Evolutionary conservation across 495 filamentous ascomycete genomes (phyloP).

Genomic region (Choiromyces venosus): DNA sequence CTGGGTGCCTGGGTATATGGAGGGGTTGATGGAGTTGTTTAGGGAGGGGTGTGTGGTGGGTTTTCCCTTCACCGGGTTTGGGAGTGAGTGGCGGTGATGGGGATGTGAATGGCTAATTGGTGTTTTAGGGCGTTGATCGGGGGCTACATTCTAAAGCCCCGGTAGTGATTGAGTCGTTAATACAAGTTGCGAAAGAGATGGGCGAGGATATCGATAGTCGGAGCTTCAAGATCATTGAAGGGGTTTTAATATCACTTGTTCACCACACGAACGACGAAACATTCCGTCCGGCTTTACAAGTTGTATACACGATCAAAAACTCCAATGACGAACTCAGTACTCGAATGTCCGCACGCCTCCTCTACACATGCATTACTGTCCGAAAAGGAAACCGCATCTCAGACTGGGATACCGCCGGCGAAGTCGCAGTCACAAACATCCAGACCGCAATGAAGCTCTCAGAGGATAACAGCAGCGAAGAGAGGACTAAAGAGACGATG

Average conservation of each 20-base stretch:
- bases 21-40: slow-evolving; percentile 86
- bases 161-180: not conserved
- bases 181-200: not conserved
- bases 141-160: slow-evolving; percentile 73
- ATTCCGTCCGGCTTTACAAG: slow-evolving; percentile 58
- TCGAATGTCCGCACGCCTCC: slow-evolving; percentile 53
- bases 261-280: slow-evolving; percentile 73
- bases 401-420: slow-evolving; percentile 64
- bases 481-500: slow-evolving; percentile 45
- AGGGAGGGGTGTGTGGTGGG: slow-evolving; percentile 57
- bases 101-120: not conserved
- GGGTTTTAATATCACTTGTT: slow-evolving; percentile 69
- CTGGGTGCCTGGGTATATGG: slow-evolving; percentile 61
- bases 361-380: slow-evolving; percentile 66
- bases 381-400: slow-evolving; percentile 69
- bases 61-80: not conserved
- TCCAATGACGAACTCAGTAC: slow-evolving; percentile 49
- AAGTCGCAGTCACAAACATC: slow-evolving; percentile 54
- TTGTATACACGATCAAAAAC: slow-evolving; percentile 46
- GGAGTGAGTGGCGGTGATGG: not conserved
- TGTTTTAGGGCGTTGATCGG: slow-evolving; percentile 71
- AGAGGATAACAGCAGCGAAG: slow-evolving; percentile 29
- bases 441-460: slow-evolving; percentile 43
- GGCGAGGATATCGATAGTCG: slow-evolving; percentile 7
- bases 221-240: slow-evolving; percentile 62